These are phyloP conservation scores for Evernia prunastri DNA, from an alignment of 495 filamentous ascomycete species.

Conservation along the genomic window DNA sequence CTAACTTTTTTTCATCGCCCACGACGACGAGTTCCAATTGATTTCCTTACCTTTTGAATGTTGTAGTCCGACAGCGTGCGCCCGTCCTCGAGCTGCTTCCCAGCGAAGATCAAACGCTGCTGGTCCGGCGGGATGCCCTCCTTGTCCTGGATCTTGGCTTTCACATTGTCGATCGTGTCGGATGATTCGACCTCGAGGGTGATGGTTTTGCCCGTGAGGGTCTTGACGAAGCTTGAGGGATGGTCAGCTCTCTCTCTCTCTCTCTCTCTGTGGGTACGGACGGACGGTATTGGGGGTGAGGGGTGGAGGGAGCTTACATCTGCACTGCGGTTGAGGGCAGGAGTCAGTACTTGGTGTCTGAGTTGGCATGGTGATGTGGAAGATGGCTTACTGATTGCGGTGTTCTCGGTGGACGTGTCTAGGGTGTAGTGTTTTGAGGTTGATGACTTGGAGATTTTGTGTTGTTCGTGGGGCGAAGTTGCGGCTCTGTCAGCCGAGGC, in stretches of 20 bases:
- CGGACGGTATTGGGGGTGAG: constrained; percentile 17
- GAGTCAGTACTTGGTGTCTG: constrained; percentile 27
- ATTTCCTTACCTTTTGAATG: constrained; percentile 98
- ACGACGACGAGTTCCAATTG: too few relatives aligned
- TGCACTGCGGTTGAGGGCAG: constrained; percentile 53
- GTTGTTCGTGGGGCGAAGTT: constrained; percentile 3
- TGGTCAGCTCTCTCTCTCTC: not conserved
- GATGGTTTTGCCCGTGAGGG: constrained; percentile 99
- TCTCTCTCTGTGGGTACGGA: constrained; percentile 27
- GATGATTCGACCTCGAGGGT: constrained; percentile 98
- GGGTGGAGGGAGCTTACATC: constrained; percentile 52
- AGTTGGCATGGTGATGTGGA: not conserved
- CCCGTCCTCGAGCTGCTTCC: constrained; percentile 99
- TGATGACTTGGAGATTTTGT: not conserved
- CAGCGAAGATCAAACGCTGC: constrained; percentile 98
- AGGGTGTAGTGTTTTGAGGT: not conserved
- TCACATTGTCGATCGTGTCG: constrained; percentile 99
- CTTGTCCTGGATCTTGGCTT: constrained; percentile 98
- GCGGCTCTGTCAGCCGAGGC: constrained; percentile 4
- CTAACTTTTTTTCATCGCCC: too few relatives aligned
- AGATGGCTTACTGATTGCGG: constrained; percentile 54
- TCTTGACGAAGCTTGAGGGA: constrained; percentile 83
- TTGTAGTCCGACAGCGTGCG: constrained; percentile 98
- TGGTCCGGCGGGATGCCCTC: constrained; percentile 99
- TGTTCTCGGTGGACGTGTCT: constrained; percentile 39